Evolutionary conservation across 768 basidiomycete genomes (phyloP), one percentile per base, ranked within the genome.

Genomic region (Boletus rex-veris): DNA sequence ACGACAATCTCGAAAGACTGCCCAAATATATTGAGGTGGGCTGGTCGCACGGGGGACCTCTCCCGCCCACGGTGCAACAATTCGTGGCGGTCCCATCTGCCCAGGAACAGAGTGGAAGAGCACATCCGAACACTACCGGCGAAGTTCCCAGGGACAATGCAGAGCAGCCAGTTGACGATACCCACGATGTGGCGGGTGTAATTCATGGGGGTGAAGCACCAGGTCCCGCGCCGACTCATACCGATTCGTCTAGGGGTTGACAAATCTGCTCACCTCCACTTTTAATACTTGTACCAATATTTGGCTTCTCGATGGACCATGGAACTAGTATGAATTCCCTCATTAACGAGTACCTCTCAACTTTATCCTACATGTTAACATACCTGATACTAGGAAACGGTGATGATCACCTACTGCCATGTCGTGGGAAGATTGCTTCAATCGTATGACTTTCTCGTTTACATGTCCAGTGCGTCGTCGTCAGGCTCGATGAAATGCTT

Each of bases 1-100:
- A 81, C 43, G 75, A 80, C 41, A 64, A 57, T 14, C 45, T 63
- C 12, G 79, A 78, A 30, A 70, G 77, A 10, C 80, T 79, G 26
- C 80, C 80, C 26, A 77, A 74, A 50, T 81, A 81, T 58, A 36
- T 62, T 0, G 74, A 74, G 19, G 46, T 52, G 6, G 36, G 53
- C 28, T 53, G 58, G 57, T 42, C 50, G 12, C 56, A 45, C 7
- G 42, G 48, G 5, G 39, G 21, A 6, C 43, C 35, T 36, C 50
- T 33, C 7, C 41, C 43, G 12, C 39, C 42, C 4, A 7, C 4
- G 21, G 51, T 26, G 7, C 35, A 52, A 18, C 57, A 45, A 15
- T 24, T 49, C 12, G 45, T 26, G 2, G 19, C 7, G 30, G 28
- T 19, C 6, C 18, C 52, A 7, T 28, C 33, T 1, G 3, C 41